Base-by-base conservation (phyloP, 495 filamentous ascomycete species). In the Penicillium cosmopolitanum region DNA sequence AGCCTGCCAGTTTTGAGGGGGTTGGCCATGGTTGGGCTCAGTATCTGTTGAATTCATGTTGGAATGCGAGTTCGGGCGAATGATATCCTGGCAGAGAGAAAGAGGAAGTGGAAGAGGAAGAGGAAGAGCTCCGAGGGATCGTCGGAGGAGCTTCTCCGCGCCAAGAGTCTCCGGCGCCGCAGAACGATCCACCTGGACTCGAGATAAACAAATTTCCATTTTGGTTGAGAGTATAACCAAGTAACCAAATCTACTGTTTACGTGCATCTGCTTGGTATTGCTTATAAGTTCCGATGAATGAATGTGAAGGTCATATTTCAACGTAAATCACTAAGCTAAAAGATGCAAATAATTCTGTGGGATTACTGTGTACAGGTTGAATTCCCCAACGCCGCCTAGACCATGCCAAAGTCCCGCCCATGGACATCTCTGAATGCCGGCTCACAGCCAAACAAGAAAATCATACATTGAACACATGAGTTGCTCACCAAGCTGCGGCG, bases 401-500 rank as follows among this genome's bases (percentile, higher is more conserved):
- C 36, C 36, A 40, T 40, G 36, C 36, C 36, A 40, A 44, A 16
- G 1, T n/a, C 10, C 36, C 36, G 36, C 36, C 36, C 36, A 38
- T 12, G 10, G 16, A 44, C 46, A 48, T 11, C 1, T 25, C 8
- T 3, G 4, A 48, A 43, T n/a, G 28, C 8, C 42, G 13, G 13
- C 21, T 44, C 15, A 5, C 5, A 44, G 42, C 7, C 15, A 44
- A 44, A 44, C 15, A 44, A 44, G 15, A 23, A 56, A 50, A 43
- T 43, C 44, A 51, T 46, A 60, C 54, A 60, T 23, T 23, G 23
- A 61, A 56, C 40, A 51, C 53, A 53, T n/a, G 44, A 25, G 28
- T 43, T 51, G 36, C 59, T 73, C 59, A 88, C 85, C 85, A 88
- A 44, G 81, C 73, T 50, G 79, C 83, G 42, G 77, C 80, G 73